These are phyloP conservation scores for Ampelocalamus luodianensis DNA, from an alignment of 176 grass and related monocot species.

Conservation along the genomic window DNA sequence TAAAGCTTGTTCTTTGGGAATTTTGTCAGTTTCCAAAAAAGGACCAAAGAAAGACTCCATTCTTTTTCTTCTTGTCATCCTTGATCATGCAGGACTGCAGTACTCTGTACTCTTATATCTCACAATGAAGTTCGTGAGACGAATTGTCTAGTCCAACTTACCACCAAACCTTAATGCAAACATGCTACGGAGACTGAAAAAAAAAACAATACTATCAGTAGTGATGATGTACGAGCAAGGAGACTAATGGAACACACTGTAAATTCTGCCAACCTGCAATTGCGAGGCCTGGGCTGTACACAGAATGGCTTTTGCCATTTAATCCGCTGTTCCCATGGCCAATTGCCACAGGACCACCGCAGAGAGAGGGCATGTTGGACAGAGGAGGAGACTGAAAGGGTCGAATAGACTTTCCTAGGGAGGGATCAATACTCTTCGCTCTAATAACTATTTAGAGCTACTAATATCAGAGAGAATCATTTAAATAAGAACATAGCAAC, in stretches of 20 bases:
- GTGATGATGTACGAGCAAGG: not conserved
- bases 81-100: not conserved
- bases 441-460: too few species aligned
- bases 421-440: too few species aligned
- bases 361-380: not conserved
- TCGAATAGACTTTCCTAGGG: too few species aligned
- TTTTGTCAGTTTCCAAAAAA: not conserved
- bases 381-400: too few species aligned
- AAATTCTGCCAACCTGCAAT: slow-evolving; percentile 52
- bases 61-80: not conserved
- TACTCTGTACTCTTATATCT: not conserved
- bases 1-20: not conserved
- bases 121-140: not conserved
- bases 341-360: slow-evolving; percentile 34
- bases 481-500: too few species aligned
- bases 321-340: slow-evolving; percentile 35
- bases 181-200: not conserved
- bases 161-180: not conserved
- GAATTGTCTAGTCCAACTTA: not conserved
- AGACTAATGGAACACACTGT: slow-evolving; percentile 43
- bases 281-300: slow-evolving; percentile 22
- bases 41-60: not conserved
- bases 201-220: not conserved
- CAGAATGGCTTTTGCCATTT: slow-evolving; percentile 56
- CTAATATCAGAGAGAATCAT: too few species aligned